Base-by-base conservation (phyloP, 192 early-diverging fungal genomes). In the Phycomyces nitens region DNA sequence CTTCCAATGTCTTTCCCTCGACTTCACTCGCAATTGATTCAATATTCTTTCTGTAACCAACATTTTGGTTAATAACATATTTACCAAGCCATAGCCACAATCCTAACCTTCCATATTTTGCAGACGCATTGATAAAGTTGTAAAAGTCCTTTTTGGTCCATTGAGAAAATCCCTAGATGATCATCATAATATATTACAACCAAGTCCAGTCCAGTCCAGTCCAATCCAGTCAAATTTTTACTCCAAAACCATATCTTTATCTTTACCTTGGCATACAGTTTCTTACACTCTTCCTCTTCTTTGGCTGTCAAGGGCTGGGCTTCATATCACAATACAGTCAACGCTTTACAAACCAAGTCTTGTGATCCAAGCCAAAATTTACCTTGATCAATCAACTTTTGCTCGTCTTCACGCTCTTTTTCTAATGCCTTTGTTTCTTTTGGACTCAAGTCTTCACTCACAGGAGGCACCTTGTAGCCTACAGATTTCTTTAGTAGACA, bases 91-190 rank as follows among this genome's bases (percentile, higher is more conserved):
- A 47, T 7, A 14, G 18, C 44, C 3, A 47, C 11, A 14, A 47
- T 6, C 12, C 18, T 47, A 7, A 47, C 44, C 44, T 47, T 47
- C 97, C 97, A 66, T 89, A 90, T 69, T 83, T 88, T 53, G 93
- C 94, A 65, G 86, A 84, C 4, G 92, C 93, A 49, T 91, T 91
- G 71, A 93, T 83, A 65, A 97, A 95, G 10, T 81, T 78, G 50
- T 82, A 83, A 73, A 96, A 98, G 44, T 99, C 97, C 27, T 88
- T 87, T 57, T 90, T 92, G 39, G 84, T 81, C 97, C 97, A 99
- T 70, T 86, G 87, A 40, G 86, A 85, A 69, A 97, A 99, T 9
- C 91, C 92, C 77, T 47, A 18, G 2, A 47, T 47, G 12, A 47
- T n/a, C 3, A 18, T n/a, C n/a, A 34, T 34, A 2, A 34, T 34